A percentile compares a stretch with the other conserved stretches of the same genome.
phyloP scores from a whole-genome alignment of 352 stramenopile genomes.

The Aphanomyces invadans region DNA sequence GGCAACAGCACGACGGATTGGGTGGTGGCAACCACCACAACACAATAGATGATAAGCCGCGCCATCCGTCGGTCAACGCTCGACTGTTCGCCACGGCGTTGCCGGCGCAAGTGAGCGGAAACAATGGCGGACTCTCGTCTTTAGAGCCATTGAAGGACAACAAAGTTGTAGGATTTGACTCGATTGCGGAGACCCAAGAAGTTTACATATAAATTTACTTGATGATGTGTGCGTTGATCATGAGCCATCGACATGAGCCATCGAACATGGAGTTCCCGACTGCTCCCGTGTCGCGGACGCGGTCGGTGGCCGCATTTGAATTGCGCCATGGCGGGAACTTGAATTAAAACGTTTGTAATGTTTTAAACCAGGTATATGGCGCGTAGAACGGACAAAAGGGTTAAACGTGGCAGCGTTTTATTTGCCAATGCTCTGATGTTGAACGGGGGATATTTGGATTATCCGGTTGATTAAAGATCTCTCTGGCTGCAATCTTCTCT shows the following conservation, averaged over 20 bases:
- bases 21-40: neutral
- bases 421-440: neutral
- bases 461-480: neutral
- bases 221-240: neutral
- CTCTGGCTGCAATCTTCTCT: neutral
- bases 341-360: too few relatives aligned
- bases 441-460: neutral
- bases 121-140: neutral
- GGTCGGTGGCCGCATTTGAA: too few relatives aligned
- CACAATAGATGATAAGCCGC: neutral
- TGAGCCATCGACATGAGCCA: too few relatives aligned
- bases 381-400: neutral
- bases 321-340: too few relatives aligned
- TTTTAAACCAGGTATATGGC: too few relatives aligned
- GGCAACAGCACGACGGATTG: neutral
- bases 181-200: constrained; percentile 18
- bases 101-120: neutral
- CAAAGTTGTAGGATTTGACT: constrained; percentile 2
- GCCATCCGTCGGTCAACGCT: constrained; percentile 10
- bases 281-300: too few relatives aligned
- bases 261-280: too few relatives aligned
- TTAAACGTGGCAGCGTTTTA: neutral
- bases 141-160: neutral
- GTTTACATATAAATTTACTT: constrained; percentile 18
- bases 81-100: constrained; percentile 5